phyloP scores from a whole-genome alignment of 352 stramenopile genomes.

The Elongisporangium undulatum region DNA sequence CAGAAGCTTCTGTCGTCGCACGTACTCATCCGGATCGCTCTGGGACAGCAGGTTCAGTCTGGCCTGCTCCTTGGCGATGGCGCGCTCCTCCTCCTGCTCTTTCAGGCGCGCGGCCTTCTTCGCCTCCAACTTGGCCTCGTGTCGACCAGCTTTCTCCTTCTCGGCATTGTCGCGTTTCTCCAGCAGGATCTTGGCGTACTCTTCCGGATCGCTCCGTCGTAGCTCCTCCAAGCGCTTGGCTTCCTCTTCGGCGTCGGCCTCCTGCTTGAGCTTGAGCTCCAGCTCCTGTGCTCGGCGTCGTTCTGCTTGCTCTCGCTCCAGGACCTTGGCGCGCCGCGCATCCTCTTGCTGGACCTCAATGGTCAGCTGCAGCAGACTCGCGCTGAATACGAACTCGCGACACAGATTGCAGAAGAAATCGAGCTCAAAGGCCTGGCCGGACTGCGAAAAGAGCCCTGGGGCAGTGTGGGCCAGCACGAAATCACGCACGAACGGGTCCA shows the following conservation, averaged over 20 bases:
- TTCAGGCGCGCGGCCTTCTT: constrained; percentile 46
- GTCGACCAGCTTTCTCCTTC: constrained; percentile 24
- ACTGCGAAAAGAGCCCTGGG: constrained; percentile 20
- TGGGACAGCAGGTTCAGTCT: constrained; percentile 53
- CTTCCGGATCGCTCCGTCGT: constrained; percentile 24
- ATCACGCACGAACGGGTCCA: constrained; percentile 62
- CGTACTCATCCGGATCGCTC: constrained; percentile 38
- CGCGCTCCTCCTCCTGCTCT: constrained; percentile 54
- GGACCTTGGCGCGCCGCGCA: constrained; percentile 12
- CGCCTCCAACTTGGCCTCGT: constrained; percentile 31
- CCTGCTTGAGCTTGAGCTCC: constrained; percentile 13
- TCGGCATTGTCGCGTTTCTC: constrained; percentile 24
- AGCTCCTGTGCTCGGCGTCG: constrained; percentile 14
- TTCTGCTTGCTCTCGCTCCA: constrained; percentile 3
- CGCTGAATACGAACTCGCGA: constrained; percentile 53
- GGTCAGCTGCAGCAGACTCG: constrained; percentile 44
- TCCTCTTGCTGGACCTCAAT: constrained; percentile 44
- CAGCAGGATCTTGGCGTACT: constrained; percentile 36
- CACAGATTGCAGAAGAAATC: constrained; percentile 49
- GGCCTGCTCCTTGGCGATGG: constrained; percentile 59
- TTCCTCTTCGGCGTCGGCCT: constrained; percentile 18
- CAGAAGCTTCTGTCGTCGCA: constrained; percentile 34
- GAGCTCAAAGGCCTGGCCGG: constrained; percentile 40
- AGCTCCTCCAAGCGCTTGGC: constrained; percentile 24
- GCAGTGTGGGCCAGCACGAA: constrained; percentile 44